A percentile compares a stretch with the other conserved stretches of the same genome.
phyloP scores from a whole-genome alignment of 148 eudicot genomes.

The Nepenthes mirabilis region DNA sequence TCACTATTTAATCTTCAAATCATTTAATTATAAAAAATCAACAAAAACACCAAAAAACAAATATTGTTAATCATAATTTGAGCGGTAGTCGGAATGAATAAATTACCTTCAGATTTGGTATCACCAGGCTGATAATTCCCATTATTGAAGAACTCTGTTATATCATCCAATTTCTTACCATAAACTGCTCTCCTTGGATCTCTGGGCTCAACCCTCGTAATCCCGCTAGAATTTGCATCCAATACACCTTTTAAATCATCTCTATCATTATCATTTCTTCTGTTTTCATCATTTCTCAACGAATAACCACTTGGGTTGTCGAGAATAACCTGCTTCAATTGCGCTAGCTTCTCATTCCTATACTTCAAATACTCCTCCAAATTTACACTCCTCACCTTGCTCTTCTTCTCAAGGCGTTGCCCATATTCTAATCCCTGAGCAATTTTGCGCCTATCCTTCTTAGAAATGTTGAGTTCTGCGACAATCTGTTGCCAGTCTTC shows the following conservation, averaged over 20 bases:
- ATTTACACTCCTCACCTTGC: slow-evolving; percentile 16
- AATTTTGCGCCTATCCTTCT: slow-evolving; percentile 59
- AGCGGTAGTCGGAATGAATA: background rate
- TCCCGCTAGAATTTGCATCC: slow-evolving; percentile 4
- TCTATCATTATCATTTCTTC: background rate
- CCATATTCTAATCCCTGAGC: slow-evolving; percentile 63
- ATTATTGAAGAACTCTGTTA: slow-evolving; percentile 54
- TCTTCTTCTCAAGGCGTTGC: slow-evolving; percentile 28
- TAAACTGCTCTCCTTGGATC: slow-evolving; percentile 81
- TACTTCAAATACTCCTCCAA: slow-evolving; percentile 31
- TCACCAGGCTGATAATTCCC: slow-evolving; percentile 43
- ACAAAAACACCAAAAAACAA: too few species aligned
- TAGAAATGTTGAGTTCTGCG: slow-evolving; percentile 54
- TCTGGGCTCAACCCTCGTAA: slow-evolving; percentile 43
- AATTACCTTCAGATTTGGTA: slow-evolving; percentile 35
- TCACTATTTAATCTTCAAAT: too few species aligned
- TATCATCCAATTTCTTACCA: slow-evolving; percentile 72
- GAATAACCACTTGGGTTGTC: slow-evolving; percentile 27
- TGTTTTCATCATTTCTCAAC: background rate
- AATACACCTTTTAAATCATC: slow-evolving; percentile 1
- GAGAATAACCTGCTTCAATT: slow-evolving; percentile 54
- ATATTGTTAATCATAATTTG: too few species aligned
- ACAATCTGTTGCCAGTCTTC: slow-evolving; percentile 53
- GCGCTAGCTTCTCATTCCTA: slow-evolving; percentile 43
- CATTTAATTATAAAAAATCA: too few species aligned